Base-by-base conservation (phyloP, 805 yeast species). In the Metschnikowia drakensbergensis region DNA sequence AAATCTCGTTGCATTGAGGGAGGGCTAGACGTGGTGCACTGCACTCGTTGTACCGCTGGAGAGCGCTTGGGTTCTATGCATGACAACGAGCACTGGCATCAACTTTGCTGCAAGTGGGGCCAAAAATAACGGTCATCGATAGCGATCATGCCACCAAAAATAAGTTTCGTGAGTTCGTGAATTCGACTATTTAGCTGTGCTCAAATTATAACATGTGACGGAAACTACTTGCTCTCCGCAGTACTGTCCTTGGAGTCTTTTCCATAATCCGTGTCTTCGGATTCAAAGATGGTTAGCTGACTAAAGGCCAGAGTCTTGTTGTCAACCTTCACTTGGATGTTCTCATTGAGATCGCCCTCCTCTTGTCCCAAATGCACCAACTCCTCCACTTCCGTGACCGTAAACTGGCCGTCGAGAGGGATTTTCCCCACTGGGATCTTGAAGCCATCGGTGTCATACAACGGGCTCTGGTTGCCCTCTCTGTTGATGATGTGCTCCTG, bases 361-460 rank as follows among this genome's bases (percentile, higher is more conserved):
- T 60, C 51, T 38, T 71, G 60, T 27, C 73, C 68, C 7, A 67
- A 10, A 5, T 58, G 58, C 6, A 71, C 62, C 46, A 71, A 53
- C 33, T 62, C 63, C 37, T 61, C 54, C 22, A 70, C 49, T 47
- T 71, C 75, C 8, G 49, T 45, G 4, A 73, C 62, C 5, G 73
- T 62, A 46, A 71, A 71, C 47, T 70, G 71, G n/a, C 73, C 71
- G 42, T 71, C 75, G 27, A 71, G 40, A 0, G 75, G 75, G 22
- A 71, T 62, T 46, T 67, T 70, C 2, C 74, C 74, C 32, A 51
- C 52, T 2, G 75, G 75, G 7, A 70, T 57, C 47, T 55, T 65
- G 46, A 69, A 67, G 11, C 75, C 75, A 40, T 69, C 74, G 11
- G 57, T 47, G 45, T 70, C 74, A 41, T 54, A 52, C 13, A 54